A percentile compares a stretch with the other conserved stretches of the same genome.
Evolutionary conservation across 2,329 filamentous ascomycete genomes (phyloP).

Genomic region (Zymoseptoria pseudotritici): DNA sequence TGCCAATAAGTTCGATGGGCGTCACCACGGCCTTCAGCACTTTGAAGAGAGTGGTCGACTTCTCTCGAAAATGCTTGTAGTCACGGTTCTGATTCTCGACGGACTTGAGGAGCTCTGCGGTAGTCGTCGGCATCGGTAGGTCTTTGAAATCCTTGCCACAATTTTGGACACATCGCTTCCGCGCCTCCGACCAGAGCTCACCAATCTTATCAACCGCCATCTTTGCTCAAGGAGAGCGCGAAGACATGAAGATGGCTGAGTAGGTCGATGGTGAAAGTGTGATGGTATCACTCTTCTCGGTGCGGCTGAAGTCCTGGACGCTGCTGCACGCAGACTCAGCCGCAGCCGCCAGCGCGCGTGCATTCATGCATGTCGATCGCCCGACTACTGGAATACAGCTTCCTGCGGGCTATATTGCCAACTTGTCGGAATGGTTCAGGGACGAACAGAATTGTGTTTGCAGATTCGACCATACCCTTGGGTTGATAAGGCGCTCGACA

Average conservation of each 20-base stretch:
- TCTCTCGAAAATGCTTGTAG: conserved; percentile 5
- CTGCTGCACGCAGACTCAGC: background rate
- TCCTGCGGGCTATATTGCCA: no score
- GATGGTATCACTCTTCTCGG: background rate
- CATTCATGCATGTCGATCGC: background rate
- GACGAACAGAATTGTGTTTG: no score
- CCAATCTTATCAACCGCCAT: background rate
- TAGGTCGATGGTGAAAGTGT: background rate
- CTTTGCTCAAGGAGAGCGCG: background rate
- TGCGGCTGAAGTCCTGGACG: background rate
- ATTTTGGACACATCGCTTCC: conserved; percentile 2
- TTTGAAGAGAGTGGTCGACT: conserved; percentile 2
- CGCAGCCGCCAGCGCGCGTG: background rate
- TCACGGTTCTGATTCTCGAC: conserved; percentile 4
- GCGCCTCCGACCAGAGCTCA: conserved; percentile 3
- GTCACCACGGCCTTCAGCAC: conserved; percentile 7
- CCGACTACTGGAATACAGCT: no score
- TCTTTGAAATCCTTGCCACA: conserved; percentile 5
- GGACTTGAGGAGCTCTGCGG: conserved; percentile 3
- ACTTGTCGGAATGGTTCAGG: no score
- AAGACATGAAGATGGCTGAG: background rate
- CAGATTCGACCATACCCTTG: no score
- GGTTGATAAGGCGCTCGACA: no score
- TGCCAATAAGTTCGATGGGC: conserved; percentile 37
- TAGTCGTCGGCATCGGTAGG: conserved; percentile 3